Base-by-base conservation (phyloP, 179 eudicot species). In the Heliamphora pulchella region DNA sequence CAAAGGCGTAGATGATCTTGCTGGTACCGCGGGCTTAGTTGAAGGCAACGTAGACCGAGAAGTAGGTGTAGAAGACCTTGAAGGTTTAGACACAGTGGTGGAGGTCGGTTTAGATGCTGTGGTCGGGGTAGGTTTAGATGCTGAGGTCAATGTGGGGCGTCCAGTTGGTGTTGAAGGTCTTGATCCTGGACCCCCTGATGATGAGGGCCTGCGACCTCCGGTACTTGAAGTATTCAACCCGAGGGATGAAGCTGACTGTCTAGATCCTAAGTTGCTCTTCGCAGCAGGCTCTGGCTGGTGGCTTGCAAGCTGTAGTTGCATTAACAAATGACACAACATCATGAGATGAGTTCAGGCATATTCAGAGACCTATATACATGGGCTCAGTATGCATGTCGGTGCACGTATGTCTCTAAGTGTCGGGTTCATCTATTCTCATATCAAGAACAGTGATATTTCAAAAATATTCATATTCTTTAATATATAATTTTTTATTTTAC, bases 151-250 rank as follows among this genome's bases (percentile, higher is more conserved):
- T 76, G 91, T 85, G 64, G 94, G 86, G 20, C 98, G 96, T 44
- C 98, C 91, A 48, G 98, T 96, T 66, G 99, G 99, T 17, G 99
- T 96, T 65, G 90, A 90, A 20, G 98, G 96, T 82, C 98, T 88
- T 71, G 97, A 91, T 46, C 90, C 92, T 57, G 88, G 87, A 61
- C 98, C 99, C 9, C 98, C 97, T 15, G 99, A 91, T 65, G 99
- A 94, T 62, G 98, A 91, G 46, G 99, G 97, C 63, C 99, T 87
- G 80, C 97, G 91, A 82, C 86, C 80, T 76, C 92, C 97, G 59
- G 83, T 81, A 73, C 80, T 85, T 17, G 96, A 92, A 78, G 91
- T 82, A 80, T 86, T 89, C 84, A 92, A 80, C 74, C 91, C 92
- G 61, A 90, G 79, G 66, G 97, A 87, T 75, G 89, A 82, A 79